Percentiles rank a stretch among this genome's conserved stretches.
Evolutionary conservation across 768 basidiomycete species (phyloP).

Genomic region (Xerocomus potaroensis): DNA sequence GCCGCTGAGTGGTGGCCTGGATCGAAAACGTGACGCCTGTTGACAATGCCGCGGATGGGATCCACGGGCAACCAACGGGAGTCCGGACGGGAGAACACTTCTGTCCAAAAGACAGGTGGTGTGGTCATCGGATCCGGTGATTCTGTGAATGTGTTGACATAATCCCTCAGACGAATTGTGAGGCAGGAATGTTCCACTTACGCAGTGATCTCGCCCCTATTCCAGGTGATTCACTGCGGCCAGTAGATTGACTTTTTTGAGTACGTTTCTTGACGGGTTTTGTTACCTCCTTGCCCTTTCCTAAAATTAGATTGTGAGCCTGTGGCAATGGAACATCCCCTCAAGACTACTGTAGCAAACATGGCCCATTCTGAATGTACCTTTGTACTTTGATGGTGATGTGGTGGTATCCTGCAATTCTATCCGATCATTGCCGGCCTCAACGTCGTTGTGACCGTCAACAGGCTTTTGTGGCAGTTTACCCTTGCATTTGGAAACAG

Average conservation of each 20-base stretch:
- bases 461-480: conserved; percentile 23
- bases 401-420: conserved; percentile 37
- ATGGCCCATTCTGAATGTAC: conserved; percentile 19
- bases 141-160: conserved; percentile 22
- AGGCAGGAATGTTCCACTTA: conserved; percentile 13
- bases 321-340: conserved; percentile 1
- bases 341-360: conserved; percentile 1
- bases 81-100: conserved; percentile 92
- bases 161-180: conserved; percentile 18
- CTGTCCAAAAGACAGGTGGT: conserved; percentile 94
- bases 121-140: conserved; percentile 50
- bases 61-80: conserved; percentile 91
- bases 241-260: conserved; percentile 49
- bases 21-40: conserved; percentile 78
- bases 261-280: conserved; percentile 55
- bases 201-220: conserved; percentile 14
- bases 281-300: conserved; percentile 56
- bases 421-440: conserved; percentile 34
- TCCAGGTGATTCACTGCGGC: conserved; percentile 33
- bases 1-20: conserved; percentile 41
- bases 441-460: conserved; percentile 20
- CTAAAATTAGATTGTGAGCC: conserved; percentile 26
- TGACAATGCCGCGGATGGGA: conserved; percentile 74
- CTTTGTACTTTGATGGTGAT: conserved; percentile 32
- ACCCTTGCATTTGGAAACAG: conserved; percentile 37